Conservation (phyloP, 140 eudicot genomes). For the Stevia rebaudiana region DNA sequence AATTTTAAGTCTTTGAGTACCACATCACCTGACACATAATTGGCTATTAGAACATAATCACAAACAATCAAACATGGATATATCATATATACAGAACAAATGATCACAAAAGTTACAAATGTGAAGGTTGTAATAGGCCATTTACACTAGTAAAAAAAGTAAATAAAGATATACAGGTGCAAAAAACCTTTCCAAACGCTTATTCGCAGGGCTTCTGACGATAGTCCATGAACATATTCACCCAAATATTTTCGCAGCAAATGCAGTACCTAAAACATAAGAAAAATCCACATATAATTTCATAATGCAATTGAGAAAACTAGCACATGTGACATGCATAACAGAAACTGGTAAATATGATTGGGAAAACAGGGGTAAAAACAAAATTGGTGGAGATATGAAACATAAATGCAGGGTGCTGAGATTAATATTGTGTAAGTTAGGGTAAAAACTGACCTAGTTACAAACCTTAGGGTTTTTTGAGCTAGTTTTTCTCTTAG, state of each 20-base stretch:
- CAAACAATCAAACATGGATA: constrained; percentile 9
- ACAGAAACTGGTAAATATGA: background rate
- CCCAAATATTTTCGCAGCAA: constrained; percentile 94
- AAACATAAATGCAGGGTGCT: too few relatives aligned
- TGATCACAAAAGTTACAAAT: background rate
- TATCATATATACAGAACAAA: background rate
- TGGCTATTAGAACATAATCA: constrained; percentile 12
- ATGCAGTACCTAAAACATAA: constrained; percentile 68
- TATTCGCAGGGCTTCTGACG: constrained; percentile 88
- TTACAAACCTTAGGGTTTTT: too few relatives aligned
- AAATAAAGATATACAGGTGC: constrained; percentile 1
- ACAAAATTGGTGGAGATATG: too few relatives aligned
- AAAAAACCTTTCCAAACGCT: constrained; percentile 76
- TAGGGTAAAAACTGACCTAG: too few relatives aligned
- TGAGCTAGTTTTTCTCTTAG: too few relatives aligned
- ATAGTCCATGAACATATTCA: constrained; percentile 97
- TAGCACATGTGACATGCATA: background rate
- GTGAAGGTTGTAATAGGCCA: too few relatives aligned
- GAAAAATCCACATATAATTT: constrained; percentile 7
- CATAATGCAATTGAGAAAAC: background rate
- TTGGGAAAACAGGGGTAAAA: background rate
- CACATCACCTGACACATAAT: constrained; percentile 66
- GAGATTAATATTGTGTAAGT: too few relatives aligned
- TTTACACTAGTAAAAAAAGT: too few relatives aligned
- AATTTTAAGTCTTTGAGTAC: constrained; percentile 91